Base-by-base conservation (phyloP, 768 basidiomycete species). In the Kwoniella heveanensis region DNA sequence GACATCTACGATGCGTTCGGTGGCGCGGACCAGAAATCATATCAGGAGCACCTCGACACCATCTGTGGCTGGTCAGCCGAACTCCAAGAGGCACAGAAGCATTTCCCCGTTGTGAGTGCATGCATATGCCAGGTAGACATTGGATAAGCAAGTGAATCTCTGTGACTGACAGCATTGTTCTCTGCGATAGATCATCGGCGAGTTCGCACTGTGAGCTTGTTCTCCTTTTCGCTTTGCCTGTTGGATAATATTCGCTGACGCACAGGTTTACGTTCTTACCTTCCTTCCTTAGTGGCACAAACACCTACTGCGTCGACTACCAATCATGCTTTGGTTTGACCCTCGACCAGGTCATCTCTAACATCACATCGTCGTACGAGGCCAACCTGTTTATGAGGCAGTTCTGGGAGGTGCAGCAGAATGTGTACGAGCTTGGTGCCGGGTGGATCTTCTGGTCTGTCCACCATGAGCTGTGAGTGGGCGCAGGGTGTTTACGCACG, bases 241-340 rank as follows among this genome's bases (percentile, higher is more conserved):
- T 13, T 15, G 22, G 21, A 17, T n/a, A 36, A 6, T 7, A 15
- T 29, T 24, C 17, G 30, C 30, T 56, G 26, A 44, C 17, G 17
- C 46, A 56, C 51, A n/a, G n/a, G n/a, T n/a, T n/a, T n/a, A n/a
- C n/a, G n/a, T n/a, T n/a, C n/a, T n/a, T n/a, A n/a, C n/a, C 32
- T 12, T 46, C 4, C n/a, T 32, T 13, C 1, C n/a, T 1, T 54
- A 66, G 65, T 7, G 74, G 74, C 0, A 67, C 65, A 2, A 65
- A 68, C 19, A 76, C 74, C 8, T 76, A 71, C 49, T 76, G 74
- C 48, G 74, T 76, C 6, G 70, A 71, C 51, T 76, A 76, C 54
- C 67, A 76, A 50, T 66, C 68, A 9, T 76, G 74, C 55, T 69
- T 61, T 30, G 67, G 68, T 26, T 27, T 60, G 44, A 62, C 64